phyloP scores from a whole-genome alignment of 2,329 filamentous ascomycete species.

The Ustulina deusta region DNA sequence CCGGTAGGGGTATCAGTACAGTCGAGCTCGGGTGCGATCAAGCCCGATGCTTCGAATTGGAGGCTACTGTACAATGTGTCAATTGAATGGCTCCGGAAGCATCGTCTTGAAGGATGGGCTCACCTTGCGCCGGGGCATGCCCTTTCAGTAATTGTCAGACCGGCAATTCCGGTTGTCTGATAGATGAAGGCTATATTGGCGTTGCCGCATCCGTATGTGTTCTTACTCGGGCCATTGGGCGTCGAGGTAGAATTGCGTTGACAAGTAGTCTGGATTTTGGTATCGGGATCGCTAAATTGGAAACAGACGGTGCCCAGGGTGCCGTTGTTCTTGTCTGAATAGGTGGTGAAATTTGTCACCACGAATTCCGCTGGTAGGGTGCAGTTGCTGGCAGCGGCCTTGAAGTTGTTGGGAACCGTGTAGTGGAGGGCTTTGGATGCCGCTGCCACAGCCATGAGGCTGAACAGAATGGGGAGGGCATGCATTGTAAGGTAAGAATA shows the following conservation, averaged over 20 bases:
- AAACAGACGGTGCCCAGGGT: constrained; percentile 44
- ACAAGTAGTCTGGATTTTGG: constrained; percentile 47
- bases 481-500: constrained; percentile 42
- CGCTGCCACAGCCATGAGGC: constrained; percentile 43
- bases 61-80: constrained; percentile 33
- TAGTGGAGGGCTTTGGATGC: constrained; percentile 47
- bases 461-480: constrained; percentile 35
- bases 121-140: constrained; percentile 47
- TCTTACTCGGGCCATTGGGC: constrained; percentile 39
- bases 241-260: constrained; percentile 47
- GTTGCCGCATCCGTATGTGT: constrained; percentile 48
- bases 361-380: constrained; percentile 45
- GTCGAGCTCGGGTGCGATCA: constrained; percentile 40
- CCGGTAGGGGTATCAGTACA: constrained; percentile 42
- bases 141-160: constrained; percentile 47
- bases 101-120: constrained; percentile 18
- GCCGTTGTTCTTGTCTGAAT: constrained; percentile 40
- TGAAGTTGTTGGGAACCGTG: constrained; percentile 41
- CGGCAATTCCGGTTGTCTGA: constrained; percentile 45
- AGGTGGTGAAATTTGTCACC: constrained; percentile 46
- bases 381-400: constrained; percentile 42
- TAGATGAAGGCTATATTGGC: constrained; percentile 48
- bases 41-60: constrained; percentile 47
- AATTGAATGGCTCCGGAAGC: constrained; percentile 23
- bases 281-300: constrained; percentile 45